Evolutionary conservation across 768 basidiomycete genomes (phyloP).

Genomic region (Boletus sensibilis): DNA sequence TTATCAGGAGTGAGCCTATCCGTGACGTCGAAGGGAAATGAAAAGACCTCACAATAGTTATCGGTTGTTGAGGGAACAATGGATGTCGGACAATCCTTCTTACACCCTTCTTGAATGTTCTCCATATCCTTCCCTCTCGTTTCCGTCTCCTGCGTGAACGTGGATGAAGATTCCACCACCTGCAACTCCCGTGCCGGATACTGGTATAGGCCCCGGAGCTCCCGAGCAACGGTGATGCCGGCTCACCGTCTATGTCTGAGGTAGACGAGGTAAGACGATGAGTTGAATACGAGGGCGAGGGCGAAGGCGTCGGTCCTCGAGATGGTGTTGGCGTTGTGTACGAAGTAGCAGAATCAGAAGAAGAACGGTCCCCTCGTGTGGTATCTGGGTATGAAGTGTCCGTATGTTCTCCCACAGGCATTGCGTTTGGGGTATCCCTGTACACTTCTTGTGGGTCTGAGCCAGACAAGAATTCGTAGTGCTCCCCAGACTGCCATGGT

Average conservation of each 20-base stretch:
- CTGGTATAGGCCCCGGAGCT: constrained; percentile 28
- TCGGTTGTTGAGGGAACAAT: constrained; percentile 75
- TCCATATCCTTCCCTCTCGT: constrained; percentile 45
- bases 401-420: constrained; percentile 8
- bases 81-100: constrained; percentile 65
- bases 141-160: constrained; percentile 51
- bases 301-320: constrained; percentile 62
- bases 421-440: constrained; percentile 13
- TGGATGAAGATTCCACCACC: constrained; percentile 53
- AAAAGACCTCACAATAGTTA: constrained; percentile 65
- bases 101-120: constrained; percentile 53
- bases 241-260: constrained; percentile 65
- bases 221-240: constrained; percentile 46
- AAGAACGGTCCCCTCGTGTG: constrained; percentile 21
- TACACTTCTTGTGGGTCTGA: constrained; percentile 43
- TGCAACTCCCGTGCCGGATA: constrained; percentile 46
- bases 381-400: constrained; percentile 27
- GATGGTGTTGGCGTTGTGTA: constrained; percentile 59
- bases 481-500: constrained; percentile 27
- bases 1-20: constrained; percentile 33
- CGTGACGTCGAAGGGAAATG: not conserved
- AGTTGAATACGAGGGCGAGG: constrained; percentile 53
- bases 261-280: constrained; percentile 51
- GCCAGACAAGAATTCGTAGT: constrained; percentile 46
- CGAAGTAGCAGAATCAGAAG: constrained; percentile 29